These are phyloP conservation scores for Talaromyces sp. DNA, from an alignment of 2,329 filamentous ascomycete species.

Conservation along the genomic window DNA sequence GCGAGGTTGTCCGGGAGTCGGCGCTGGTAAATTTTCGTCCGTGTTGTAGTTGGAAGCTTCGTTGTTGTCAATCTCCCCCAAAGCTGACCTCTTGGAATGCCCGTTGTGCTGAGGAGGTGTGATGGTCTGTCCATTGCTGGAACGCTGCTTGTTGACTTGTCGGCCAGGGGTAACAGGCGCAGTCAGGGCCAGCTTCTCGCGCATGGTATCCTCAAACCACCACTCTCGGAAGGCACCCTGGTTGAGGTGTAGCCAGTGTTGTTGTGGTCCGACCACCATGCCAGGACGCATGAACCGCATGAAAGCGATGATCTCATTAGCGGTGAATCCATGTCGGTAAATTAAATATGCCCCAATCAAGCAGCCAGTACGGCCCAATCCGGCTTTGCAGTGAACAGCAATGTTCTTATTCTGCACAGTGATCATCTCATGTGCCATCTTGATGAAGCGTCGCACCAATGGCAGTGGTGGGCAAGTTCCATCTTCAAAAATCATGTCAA, in stretches of 20 bases:
- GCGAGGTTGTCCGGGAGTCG: constrained; percentile 90
- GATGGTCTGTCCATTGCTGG: constrained; percentile 67
- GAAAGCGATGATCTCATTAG: constrained; percentile 94
- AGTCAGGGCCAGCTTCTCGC: constrained; percentile 73
- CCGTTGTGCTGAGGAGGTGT: constrained; percentile 76
- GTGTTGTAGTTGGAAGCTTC: constrained; percentile 46
- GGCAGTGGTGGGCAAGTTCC: constrained; percentile 88
- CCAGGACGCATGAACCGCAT: constrained; percentile 99
- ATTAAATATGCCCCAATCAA: constrained; percentile 97
- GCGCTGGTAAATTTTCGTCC: constrained; percentile 89
- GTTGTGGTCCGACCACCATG: constrained; percentile 97
- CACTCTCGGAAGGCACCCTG: constrained; percentile 97
- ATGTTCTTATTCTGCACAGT: constrained; percentile 87
- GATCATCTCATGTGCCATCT: constrained; percentile 91
- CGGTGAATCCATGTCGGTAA: constrained; percentile 94
- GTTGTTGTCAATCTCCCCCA: constrained; percentile 93
- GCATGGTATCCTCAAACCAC: constrained; percentile 79
- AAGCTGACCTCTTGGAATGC: constrained; percentile 71
- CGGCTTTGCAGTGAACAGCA: constrained; percentile 97
- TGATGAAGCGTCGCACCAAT: constrained; percentile 92
- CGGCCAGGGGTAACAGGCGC: constrained; percentile 54
- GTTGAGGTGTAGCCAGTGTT: constrained; percentile 98
- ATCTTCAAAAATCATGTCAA: constrained; percentile 99
- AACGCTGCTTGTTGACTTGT: constrained; percentile 58
- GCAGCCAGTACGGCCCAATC: constrained; percentile 90